Percentiles rank a stretch among this genome's conserved stretches.
These are phyloP conservation scores for Oryza glaberrima DNA, from an alignment of 176 grass and related monocot genomes.

Conservation along the genomic window DNA sequence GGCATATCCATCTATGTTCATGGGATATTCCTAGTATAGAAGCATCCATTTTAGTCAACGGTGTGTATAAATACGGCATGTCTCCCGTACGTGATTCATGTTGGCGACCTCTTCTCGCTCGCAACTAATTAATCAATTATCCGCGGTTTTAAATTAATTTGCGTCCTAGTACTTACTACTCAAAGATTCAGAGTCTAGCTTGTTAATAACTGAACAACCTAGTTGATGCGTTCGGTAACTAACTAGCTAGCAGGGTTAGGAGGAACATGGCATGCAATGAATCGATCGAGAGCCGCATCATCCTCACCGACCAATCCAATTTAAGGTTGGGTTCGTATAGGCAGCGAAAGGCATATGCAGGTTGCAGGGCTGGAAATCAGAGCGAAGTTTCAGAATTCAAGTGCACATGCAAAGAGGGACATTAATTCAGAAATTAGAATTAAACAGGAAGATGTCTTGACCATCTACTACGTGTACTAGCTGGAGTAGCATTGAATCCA, in stretches of 20 bases:
- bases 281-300: not conserved
- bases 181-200: no score
- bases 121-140: not conserved
- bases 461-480: not conserved
- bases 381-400: not conserved
- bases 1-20: constrained; percentile 32
- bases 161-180: no score
- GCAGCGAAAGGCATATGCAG: no score
- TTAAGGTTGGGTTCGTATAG: not conserved
- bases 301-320: not conserved
- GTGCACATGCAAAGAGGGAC: not conserved
- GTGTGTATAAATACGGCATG: not conserved
- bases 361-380: not conserved
- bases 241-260: no score
- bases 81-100: not conserved
- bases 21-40: constrained; percentile 27
- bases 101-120: not conserved
- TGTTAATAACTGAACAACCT: no score
- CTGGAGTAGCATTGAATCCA: not conserved
- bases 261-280: not conserved
- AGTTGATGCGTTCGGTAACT: no score
- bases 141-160: no score
- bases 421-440: not conserved
- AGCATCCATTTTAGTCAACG: constrained; percentile 20
- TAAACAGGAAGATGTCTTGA: not conserved